Evolutionary conservation across 2,329 filamentous ascomycete species (phyloP).

Genomic region (Cryphonectria japonica): DNA sequence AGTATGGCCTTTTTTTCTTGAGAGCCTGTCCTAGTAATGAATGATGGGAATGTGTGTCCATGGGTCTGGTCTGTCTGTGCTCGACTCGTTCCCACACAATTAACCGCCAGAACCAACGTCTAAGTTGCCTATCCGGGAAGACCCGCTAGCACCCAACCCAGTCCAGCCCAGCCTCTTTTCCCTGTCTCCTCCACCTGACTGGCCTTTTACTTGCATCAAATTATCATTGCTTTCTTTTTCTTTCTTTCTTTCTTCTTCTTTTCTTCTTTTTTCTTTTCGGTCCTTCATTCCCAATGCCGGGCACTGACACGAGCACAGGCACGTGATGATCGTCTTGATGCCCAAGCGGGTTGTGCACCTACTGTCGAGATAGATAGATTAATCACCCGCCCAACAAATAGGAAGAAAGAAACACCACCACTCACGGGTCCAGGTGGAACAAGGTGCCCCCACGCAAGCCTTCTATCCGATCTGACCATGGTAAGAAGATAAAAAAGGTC

Average conservation of each 20-base stretch:
- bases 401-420: not conserved
- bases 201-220: not conserved
- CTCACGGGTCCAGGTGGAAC: not conserved
- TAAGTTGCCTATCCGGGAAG: not conserved
- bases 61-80: no score
- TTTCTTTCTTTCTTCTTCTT: not conserved
- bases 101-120: not conserved
- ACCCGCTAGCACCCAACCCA: not conserved
- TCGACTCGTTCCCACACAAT: not conserved
- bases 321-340: not conserved
- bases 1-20: not conserved
- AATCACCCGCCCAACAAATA: not conserved
- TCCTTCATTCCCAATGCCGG: not conserved
- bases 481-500: not conserved
- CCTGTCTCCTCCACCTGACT: not conserved
- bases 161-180: not conserved
- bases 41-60: not conserved
- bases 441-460: not conserved
- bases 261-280: no score
- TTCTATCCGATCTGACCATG: not conserved
- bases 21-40: not conserved
- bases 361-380: not conserved
- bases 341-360: not conserved
- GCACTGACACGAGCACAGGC: not conserved
- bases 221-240: not conserved